Evolutionary conservation across 2,329 filamentous ascomycete species (phyloP).

Genomic region (Monosporascus sp.): DNA sequence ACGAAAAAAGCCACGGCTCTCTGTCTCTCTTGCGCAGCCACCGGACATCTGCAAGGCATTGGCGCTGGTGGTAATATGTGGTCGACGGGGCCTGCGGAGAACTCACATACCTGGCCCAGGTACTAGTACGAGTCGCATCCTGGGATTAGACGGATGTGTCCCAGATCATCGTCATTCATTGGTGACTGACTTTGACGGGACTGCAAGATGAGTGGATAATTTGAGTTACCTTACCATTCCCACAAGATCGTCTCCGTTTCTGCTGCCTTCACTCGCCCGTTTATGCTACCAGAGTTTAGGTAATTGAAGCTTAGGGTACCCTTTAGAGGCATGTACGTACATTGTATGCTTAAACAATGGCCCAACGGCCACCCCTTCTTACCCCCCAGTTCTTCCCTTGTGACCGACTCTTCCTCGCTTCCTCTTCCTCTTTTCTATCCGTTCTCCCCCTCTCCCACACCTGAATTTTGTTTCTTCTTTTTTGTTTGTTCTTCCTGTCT

Average conservation of each 20-base stretch:
- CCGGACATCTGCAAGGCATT: too few relatives aligned
- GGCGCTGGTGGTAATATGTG: too few relatives aligned
- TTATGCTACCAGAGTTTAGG: background rate
- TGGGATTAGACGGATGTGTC: background rate
- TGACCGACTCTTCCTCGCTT: constrained; percentile 17
- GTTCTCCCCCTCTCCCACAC: constrained; percentile 6
- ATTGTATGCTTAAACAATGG: constrained; percentile 17
- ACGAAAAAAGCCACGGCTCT: too few relatives aligned
- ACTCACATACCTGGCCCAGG: background rate
- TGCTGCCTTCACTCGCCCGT: background rate
- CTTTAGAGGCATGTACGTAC: constrained; percentile 1
- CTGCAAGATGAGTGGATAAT: background rate
- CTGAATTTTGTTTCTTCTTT: constrained; percentile 4
- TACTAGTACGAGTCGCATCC: background rate
- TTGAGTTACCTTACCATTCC: background rate
- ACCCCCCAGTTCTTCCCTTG: constrained; percentile 20
- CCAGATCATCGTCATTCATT: background rate
- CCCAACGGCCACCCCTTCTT: constrained; percentile 27
- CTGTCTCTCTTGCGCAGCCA: too few relatives aligned
- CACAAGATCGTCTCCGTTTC: background rate
- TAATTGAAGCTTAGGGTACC: constrained; percentile 4
- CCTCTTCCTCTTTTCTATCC: constrained; percentile 6
- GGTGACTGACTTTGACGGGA: background rate
- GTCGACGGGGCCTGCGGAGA: too few relatives aligned
- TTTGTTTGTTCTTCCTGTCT: background rate